Evolutionary conservation across 2,329 filamentous ascomycete species (phyloP).

Genomic region (Fonsecaea pedrosoi): DNA sequence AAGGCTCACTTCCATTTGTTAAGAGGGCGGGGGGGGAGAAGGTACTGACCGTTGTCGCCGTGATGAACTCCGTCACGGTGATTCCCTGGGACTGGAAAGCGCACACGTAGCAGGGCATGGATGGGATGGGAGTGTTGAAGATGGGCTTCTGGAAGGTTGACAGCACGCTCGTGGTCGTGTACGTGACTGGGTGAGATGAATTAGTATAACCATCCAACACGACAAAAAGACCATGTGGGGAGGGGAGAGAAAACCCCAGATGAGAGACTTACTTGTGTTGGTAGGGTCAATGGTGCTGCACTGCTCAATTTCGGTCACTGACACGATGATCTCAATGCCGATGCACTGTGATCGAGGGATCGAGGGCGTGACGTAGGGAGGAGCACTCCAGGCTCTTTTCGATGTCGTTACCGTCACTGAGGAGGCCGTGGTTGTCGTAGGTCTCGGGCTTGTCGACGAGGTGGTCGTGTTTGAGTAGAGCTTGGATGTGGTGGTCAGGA

Average conservation of each 20-base stretch:
- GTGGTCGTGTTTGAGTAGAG: constrained; percentile 2
- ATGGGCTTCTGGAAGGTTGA: constrained; percentile 7
- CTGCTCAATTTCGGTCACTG: constrained; percentile 9
- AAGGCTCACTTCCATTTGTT: too few species aligned
- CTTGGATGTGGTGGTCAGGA: not conserved
- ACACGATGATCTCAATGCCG: constrained; percentile 10
- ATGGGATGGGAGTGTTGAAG: constrained; percentile 2
- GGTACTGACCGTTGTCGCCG: constrained; percentile 3
- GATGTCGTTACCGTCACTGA: not conserved
- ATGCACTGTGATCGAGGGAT: not conserved
- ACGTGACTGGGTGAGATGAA: not conserved
- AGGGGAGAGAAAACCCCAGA: too few species aligned
- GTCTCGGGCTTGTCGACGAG: not conserved
- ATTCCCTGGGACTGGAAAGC: constrained; percentile 4
- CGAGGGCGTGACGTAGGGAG: constrained; percentile 5
- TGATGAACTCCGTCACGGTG: constrained; percentile 2
- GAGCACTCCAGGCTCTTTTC: not conserved
- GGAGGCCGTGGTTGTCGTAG: not conserved
- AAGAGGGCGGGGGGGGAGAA: too few species aligned
- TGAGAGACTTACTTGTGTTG: not conserved
- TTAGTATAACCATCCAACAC: not conserved
- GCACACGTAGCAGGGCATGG: constrained; percentile 10
- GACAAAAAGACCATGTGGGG: not conserved
- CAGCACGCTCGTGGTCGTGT: constrained; percentile 7
- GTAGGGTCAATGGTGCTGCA: constrained; percentile 10